A percentile compares a stretch with the other conserved stretches of the same genome.
Evolutionary conservation across 2,329 filamentous ascomycete species (phyloP).

Genomic region (Sclerotinia spermophila): DNA sequence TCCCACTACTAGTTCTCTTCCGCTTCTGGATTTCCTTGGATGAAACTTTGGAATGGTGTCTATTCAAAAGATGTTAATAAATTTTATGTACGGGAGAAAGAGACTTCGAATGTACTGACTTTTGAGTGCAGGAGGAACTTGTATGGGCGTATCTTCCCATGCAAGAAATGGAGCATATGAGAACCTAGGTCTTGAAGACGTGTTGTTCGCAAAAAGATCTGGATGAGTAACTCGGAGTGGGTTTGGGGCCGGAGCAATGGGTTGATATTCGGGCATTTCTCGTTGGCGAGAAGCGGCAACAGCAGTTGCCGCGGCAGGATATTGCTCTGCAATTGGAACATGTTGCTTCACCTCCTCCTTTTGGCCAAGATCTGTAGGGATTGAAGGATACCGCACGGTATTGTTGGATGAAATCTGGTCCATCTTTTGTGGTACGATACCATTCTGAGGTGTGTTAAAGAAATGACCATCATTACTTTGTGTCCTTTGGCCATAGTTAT

Average conservation of each 20-base stretch:
- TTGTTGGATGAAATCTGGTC: slow-evolving; percentile 16
- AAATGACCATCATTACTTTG: slow-evolving; percentile 24
- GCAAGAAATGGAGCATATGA: slow-evolving; percentile 32
- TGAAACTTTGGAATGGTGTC: slow-evolving; percentile 36
- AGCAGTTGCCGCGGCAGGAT: background rate
- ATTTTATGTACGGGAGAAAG: background rate
- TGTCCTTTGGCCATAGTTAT: slow-evolving; percentile 21
- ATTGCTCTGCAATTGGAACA: slow-evolving; percentile 16
- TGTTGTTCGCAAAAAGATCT: slow-evolving; percentile 26
- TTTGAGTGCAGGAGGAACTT: slow-evolving; percentile 32
- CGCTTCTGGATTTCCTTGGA: slow-evolving; percentile 34
- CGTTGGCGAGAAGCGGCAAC: slow-evolving; percentile 3
- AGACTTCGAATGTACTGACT: slow-evolving; percentile 26
- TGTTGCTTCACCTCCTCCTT: slow-evolving; percentile 19
- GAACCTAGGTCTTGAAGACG: slow-evolving; percentile 28
- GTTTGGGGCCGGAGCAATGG: slow-evolving; percentile 16
- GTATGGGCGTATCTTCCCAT: slow-evolving; percentile 30
- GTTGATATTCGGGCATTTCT: background rate
- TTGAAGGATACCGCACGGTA: slow-evolving; percentile 23
- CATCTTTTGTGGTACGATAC: slow-evolving; percentile 20
- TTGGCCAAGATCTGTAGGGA: slow-evolving; percentile 14
- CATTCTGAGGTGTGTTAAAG: slow-evolving; percentile 22
- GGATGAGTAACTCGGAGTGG: slow-evolving; percentile 30
- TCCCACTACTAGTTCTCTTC: slow-evolving; percentile 33
- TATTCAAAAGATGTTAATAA: slow-evolving; percentile 17